Evolutionary conservation across 129 eudicot species (phyloP).

Genomic region (Flaveria linearis): DNA sequence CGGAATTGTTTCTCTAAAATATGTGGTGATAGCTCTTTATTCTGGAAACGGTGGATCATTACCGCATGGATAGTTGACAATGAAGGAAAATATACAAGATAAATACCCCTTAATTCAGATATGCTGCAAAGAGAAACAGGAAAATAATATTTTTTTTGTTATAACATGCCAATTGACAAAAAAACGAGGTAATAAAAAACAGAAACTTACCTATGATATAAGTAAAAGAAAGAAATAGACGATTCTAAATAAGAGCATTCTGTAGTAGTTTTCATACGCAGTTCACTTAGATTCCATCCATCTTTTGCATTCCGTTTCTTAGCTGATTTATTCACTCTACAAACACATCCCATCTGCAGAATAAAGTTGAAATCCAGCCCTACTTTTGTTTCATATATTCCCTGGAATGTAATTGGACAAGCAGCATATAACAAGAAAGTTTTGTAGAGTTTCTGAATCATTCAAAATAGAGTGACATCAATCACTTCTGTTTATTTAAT

Average conservation of each 20-base stretch:
- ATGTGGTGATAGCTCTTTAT: slow-evolving; percentile 63
- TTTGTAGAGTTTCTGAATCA: slow-evolving; percentile 14
- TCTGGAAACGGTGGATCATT: slow-evolving; percentile 76
- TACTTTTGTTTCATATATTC: slow-evolving; percentile 88
- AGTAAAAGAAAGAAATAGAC: slow-evolving; percentile 72
- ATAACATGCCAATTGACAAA: not conserved
- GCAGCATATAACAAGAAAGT: slow-evolving; percentile 8
- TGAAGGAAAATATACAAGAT: slow-evolving; percentile 83
- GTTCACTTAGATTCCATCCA: slow-evolving; percentile 79
- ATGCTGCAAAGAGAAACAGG: slow-evolving; percentile 46
- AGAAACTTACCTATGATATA: slow-evolving; percentile 81
- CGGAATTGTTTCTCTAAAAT: slow-evolving; percentile 75
- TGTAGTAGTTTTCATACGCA: slow-evolving; percentile 94
- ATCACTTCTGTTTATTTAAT: not conserved
- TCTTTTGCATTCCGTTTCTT: slow-evolving; percentile 69
- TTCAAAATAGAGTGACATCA: not conserved
- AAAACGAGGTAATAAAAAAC: not conserved
- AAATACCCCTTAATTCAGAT: slow-evolving; percentile 76
- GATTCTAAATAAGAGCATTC: slow-evolving; percentile 91
- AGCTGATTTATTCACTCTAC: slow-evolving; percentile 88
- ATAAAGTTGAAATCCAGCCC: slow-evolving; percentile 72
- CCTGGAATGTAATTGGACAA: slow-evolving; percentile 47
- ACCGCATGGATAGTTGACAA: slow-evolving; percentile 61
- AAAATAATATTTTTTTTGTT: not conserved
- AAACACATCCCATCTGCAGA: slow-evolving; percentile 93